Evolutionary conservation across 805 yeast species (phyloP), one percentile per base, ranked within the genome.

Genomic region (Brettanomyces custersianus): DNA sequence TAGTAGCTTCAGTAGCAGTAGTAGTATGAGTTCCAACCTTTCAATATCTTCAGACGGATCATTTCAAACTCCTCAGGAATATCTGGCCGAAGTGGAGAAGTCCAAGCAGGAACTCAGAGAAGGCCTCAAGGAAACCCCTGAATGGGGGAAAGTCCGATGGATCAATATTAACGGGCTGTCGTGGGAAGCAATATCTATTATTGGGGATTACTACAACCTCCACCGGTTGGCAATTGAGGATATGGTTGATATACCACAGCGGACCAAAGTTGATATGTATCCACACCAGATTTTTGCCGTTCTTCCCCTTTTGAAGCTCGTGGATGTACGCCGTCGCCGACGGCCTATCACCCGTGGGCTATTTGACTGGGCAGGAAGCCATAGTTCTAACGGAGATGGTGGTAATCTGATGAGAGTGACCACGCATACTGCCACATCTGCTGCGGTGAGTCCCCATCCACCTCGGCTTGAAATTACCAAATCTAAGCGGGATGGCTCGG

Each of bases 141-240:
- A 39, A 0, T 70, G 77, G 77, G 55, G 73, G 3, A 56, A 60
- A 32, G 73, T 73, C 1, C 52, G 78, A 12, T 72, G 79, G 79
- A 58, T 72, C 35, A 73, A 70, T 41, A 72, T 74, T 17, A 73
- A 72, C 46, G 80, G 80, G 0, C 52, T 74, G n/a, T 69, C 77
- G 2, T 72, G 77, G 77, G 79, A 72, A 36, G 75, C 76, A 6
- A 65, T 75, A 6, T 59, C 69, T 7, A 51, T 64, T 1, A 58
- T 75, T 28, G 66, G 70, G 2, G 53, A 62, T 29, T 52, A 55
- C 33, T 74, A 63, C 47, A 51, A 60, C 15, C 51, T 75, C 16
- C 81, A 75, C 48, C 63, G 75, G 18, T 55, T 75, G 31, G 72
- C 80, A 0, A 58, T 75, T 31, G 81, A 75, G 48, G 80, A 75